A percentile compares a stretch with the other conserved stretches of the same genome.
Evolutionary conservation across 352 stramenopile species (phyloP).

Genomic region (Phytophthora meadii): DNA sequence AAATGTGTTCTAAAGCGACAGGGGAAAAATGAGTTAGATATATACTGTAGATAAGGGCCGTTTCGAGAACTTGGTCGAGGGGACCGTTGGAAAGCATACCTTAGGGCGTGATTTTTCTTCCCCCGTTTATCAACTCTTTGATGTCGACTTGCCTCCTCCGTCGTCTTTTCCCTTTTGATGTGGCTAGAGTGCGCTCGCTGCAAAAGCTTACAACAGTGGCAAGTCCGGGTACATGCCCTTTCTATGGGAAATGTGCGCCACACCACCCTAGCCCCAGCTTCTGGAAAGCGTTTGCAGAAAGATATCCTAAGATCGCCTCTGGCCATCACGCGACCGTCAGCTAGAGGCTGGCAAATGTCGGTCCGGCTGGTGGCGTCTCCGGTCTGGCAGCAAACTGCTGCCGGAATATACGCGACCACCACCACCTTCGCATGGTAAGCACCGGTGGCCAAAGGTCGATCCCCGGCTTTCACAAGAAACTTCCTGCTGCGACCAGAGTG

Average conservation of each 20-base stretch:
- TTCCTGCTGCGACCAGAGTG: slow-evolving; percentile 39
- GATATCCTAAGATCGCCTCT: slow-evolving; percentile 38
- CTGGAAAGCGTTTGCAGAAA: slow-evolving; percentile 29
- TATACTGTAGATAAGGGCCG: slow-evolving; percentile 14
- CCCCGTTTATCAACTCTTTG: not conserved
- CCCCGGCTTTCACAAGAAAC: slow-evolving; percentile 36
- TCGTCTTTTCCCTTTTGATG: slow-evolving; percentile 41
- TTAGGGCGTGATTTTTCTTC: slow-evolving; percentile 7
- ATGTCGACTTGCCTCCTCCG: slow-evolving; percentile 30
- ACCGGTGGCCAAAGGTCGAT: not conserved
- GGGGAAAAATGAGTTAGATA: slow-evolving; percentile 14
- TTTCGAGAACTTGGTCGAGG: slow-evolving; percentile 15
- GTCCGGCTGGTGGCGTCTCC: slow-evolving; percentile 2
- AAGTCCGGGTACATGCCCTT: not conserved
- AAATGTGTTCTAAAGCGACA: slow-evolving; percentile 35
- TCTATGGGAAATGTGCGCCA: slow-evolving; percentile 22
- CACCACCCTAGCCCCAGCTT: slow-evolving; percentile 15
- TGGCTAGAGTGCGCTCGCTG: not conserved
- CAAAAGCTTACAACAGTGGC: slow-evolving; percentile 7
- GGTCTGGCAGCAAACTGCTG: slow-evolving; percentile 1
- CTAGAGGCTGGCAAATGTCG: not conserved
- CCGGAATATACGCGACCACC: too few relatives aligned
- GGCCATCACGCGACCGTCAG: slow-evolving; percentile 9
- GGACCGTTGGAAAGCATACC: slow-evolving; percentile 32
- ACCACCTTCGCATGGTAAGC: not conserved